A percentile compares a stretch with the other conserved stretches of the same genome.
Conservation (phyloP, 2,329 filamentous ascomycete genomes). For the Ophiocordyceps camponoti-leonardi region DNA sequence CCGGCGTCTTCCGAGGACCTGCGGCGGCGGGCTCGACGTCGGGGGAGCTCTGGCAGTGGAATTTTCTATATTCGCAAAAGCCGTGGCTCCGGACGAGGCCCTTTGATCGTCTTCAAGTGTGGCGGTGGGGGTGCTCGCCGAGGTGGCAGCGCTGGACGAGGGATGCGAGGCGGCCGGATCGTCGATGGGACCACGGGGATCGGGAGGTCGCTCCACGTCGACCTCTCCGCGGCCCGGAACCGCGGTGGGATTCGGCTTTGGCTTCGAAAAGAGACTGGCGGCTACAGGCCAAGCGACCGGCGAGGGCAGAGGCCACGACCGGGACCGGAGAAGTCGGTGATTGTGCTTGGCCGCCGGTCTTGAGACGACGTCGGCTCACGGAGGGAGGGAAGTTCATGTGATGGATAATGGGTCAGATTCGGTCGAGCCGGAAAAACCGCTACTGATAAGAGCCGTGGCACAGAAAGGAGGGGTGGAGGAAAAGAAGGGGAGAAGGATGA, state of each 20-base stretch:
- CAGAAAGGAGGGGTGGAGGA: not conserved
- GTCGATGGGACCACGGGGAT: constrained; percentile 29
- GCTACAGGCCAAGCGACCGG: constrained; percentile 8
- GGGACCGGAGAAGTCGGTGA: not conserved
- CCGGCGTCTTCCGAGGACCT: constrained; percentile 37
- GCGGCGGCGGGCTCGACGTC: constrained; percentile 11
- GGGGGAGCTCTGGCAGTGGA: constrained; percentile 12
- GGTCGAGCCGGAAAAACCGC: not conserved
- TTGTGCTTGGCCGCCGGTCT: not conserved
- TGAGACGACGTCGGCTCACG: not conserved
- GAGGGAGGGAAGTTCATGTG: not conserved
- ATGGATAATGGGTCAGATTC: not conserved
- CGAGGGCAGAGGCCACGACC: constrained; percentile 1
- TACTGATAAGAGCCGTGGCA: not conserved
- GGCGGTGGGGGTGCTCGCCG: constrained; percentile 17
- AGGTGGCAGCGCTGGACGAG: constrained; percentile 28
- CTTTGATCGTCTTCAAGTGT: constrained; percentile 8
- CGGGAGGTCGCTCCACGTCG: constrained; percentile 22
- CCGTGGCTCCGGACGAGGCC: constrained; percentile 10
- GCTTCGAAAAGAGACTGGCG: constrained; percentile 7
- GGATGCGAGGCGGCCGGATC: constrained; percentile 40
- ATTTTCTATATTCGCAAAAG: constrained; percentile 23
- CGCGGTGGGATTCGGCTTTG: constrained; percentile 12
- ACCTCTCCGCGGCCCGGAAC: constrained; percentile 20
- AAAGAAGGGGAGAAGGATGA: not conserved